Base-by-base conservation (phyloP, 768 basidiomycete genomes). In the Naganishia vaughanmartiniae region DNA sequence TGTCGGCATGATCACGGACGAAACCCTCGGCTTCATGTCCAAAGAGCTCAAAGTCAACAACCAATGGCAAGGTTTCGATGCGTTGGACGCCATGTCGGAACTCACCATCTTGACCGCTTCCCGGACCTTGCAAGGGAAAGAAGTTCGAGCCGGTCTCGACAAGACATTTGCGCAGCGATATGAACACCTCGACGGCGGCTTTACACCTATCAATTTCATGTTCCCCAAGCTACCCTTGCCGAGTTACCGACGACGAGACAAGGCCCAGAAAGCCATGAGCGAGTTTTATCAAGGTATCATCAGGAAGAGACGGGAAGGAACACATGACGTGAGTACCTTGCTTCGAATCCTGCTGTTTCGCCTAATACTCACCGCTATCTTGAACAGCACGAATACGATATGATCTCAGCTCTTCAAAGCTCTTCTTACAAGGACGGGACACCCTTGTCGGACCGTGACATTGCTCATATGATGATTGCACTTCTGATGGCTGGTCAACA, bases 401-500 rank as follows among this genome's bases (percentile, higher is more conserved):
- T 98, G 90, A 91, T 98, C 76, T 86, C 89, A 17, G 89, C 94
- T 1, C 86, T 99, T 24, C 86, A 89, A 82, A 85, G 88, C 72
- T 90, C 93, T 78, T 86, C 84, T 63, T 98, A 99, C 83, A 90
- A 90, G 73, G 85, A 87, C 74, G 96, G 96, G 68, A 84, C 85
- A 54, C 78, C 84, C 1, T 85, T 98, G 48, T 86, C 85, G 72
- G 93, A 99, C 78, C 89, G 90, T 74, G 92, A 98, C 81, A 90
- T 98, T 71, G 93, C 96, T 0, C 96, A 98, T 79, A 94, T 99
- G 78, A 88, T 99, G 89, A 99, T 97, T 77, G 96, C 96, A 19
- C 87, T 99, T 55, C 88, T 99, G 73, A 98, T 99, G 96, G 96
- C 96, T 54, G 96, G 96, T 46, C 96, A 99, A 83, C 96, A 99